Evolutionary conservation across 139 green algal species (phyloP), one percentile per base, ranked within the genome.

Genomic region (Chlamydomonas schloesseri): DNA sequence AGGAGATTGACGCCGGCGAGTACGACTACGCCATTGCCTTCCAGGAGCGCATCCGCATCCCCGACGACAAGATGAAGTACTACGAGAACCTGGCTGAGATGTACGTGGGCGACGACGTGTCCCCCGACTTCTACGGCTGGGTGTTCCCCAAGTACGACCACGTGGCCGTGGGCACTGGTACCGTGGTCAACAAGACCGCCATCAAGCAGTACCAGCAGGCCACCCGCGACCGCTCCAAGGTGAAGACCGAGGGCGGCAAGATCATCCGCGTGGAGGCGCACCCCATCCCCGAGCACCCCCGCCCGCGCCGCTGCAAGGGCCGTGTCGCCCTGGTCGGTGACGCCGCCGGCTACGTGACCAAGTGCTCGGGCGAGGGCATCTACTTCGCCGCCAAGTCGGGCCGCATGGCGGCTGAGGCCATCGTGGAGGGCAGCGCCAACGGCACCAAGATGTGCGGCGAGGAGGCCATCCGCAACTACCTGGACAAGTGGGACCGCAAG

Each of bases 61-160:
- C 95, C 68, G 97, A 99, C 47, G 98, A 99, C 89, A 99, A 99
- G 95, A 99, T 99, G 98, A 94, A 98, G 70, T 99, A 99, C 94
- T 99, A 99, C 90, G 97, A 99, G 95, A 96, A 99, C 93, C 92
- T 99, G 60, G 98, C 98, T 17, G 98, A 99, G 96, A 99, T 99
- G 98, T 99, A 99, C 87, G 98, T 99, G 24, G 98, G 98, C 50
- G 98, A 99, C 83, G 98, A 99, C 85, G 98, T 99, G 37, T 99
- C 97, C 29, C 98, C 98, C 31, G 98, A 99, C 94, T 99, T 99
- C 92, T 99, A 99, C 86, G 98, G 88, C 80, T 90, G 87, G 87
- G 87, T 99, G 90, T 99, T 99, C 93, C 97, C 98, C 87, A 99
- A 99, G 96, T 99, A 99, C 88, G 98, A 99, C 94, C 98, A 99